These are phyloP conservation scores for Cercospora zeina DNA, from an alignment of 2,329 filamentous ascomycete genomes.

Conservation along the genomic window DNA sequence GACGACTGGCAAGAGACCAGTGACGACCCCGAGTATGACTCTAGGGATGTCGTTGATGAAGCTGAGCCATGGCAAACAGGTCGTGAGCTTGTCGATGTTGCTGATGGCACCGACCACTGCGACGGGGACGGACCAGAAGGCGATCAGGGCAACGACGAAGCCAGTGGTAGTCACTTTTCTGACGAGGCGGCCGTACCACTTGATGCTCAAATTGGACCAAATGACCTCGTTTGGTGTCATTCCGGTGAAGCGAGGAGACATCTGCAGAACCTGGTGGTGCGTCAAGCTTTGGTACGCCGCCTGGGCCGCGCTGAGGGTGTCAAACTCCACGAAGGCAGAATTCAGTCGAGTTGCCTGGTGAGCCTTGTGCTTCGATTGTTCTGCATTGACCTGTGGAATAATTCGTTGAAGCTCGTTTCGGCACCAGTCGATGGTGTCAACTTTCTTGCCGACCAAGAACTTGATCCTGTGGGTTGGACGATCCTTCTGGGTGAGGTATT, in stretches of 20 bases:
- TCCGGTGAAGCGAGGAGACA: conserved; percentile 82
- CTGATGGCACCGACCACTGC: conserved; percentile 82
- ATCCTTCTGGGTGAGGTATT: conserved; percentile 71
- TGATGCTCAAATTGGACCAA: conserved; percentile 80
- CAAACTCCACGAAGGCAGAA: conserved; percentile 89
- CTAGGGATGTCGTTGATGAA: conserved; percentile 73
- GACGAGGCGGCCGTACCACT: conserved; percentile 81
- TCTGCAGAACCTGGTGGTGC: conserved; percentile 82
- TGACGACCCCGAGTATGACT: conserved; percentile 76
- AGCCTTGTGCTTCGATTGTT: conserved; percentile 65
- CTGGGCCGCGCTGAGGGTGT: conserved; percentile 78
- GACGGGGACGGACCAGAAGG: conserved; percentile 82
- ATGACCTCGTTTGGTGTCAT: conserved; percentile 80
- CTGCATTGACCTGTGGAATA: conserved; percentile 67
- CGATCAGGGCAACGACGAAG: conserved; percentile 74
- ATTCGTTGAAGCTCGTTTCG: conserved; percentile 75
- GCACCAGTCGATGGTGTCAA: conserved; percentile 91
- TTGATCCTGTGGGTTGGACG: conserved; percentile 75
- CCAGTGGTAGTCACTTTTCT: conserved; percentile 67
- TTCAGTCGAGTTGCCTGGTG: conserved; percentile 66
- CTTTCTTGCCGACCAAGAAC: conserved; percentile 76
- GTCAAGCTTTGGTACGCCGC: conserved; percentile 81
- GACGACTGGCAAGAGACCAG: conserved; percentile 78
- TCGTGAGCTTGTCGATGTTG: conserved; percentile 66
- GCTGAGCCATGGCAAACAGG: conserved; percentile 59